Evolutionary conservation across 2,329 filamentous ascomycete species (phyloP), one percentile per base, ranked within the genome.

Genomic region (Tolypocladium album): DNA sequence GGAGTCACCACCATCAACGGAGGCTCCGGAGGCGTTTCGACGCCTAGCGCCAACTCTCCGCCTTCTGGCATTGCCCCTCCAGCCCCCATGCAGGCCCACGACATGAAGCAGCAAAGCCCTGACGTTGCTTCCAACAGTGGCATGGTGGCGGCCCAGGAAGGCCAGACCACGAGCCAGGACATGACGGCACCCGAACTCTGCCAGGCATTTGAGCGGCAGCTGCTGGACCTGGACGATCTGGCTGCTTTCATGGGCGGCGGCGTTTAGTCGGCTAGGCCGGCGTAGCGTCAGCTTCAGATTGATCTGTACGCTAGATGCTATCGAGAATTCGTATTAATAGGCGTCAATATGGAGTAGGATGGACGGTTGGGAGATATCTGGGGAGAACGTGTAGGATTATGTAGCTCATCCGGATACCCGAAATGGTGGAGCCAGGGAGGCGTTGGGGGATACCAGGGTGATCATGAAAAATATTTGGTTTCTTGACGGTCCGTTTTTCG

Each of bases 201-300:
- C 66, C 72, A 74, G 17, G 82, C 82, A 0, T 85, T 85, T 65
- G 83, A 85, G 72, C 75, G 81, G 39, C 82, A 85, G 69, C 75
- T 85, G 1, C 73, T 85, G 13, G 82, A 85, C 67, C 74, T 85
- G 8, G 82, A 85, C 62, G 82, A 85, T 65, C 76, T 85, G 13
- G 82, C 82, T 39, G 82, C 82, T 3, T 85, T 85, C 59, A 85
- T 85, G 82, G 82, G 82, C 24, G 82, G 82, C 24, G 82, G 82
- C 61, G 82, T 85, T 63, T 85, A 39, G 57, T 39, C 43, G 15
- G 24, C 9, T 3, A 17, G n/a, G n/a, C 22, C 38, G 36, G 55
- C 20, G 38, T 7, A 34, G 47, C 47, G 47, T 52, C 20, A 31
- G 27, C 20, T 52, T 24, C 3, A 52, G 27, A 34, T 8, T n/a